A percentile compares a stretch with the other conserved stretches of the same genome.
Evolutionary conservation across 164 flowering plant species (phyloP).

Genomic region (Amborella trichopoda): DNA sequence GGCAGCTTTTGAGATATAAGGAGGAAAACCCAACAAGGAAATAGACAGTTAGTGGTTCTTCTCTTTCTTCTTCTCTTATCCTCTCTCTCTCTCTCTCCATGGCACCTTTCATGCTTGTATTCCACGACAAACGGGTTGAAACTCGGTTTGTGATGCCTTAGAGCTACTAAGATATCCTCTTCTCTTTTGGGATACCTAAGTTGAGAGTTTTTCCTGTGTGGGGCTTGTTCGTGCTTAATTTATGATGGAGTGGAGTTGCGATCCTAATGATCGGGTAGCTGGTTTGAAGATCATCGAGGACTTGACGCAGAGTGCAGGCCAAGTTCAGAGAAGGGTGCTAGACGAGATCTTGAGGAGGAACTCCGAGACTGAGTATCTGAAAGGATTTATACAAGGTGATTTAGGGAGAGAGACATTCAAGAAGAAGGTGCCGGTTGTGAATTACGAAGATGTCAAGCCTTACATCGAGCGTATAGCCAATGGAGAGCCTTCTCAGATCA

Average conservation of each 20-base stretch:
- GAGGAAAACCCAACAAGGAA: too few species aligned
- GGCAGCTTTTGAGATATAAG: too few species aligned
- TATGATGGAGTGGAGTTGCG: slow-evolving; percentile 29
- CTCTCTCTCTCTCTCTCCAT: too few species aligned
- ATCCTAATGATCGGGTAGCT: slow-evolving; percentile 35
- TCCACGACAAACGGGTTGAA: too few species aligned
- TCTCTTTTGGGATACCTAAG: too few species aligned
- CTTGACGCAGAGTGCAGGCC: slow-evolving; percentile 29
- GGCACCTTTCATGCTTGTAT: too few species aligned
- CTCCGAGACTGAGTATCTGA: slow-evolving; percentile 34
- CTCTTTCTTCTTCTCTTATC: too few species aligned
- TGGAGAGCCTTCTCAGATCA: slow-evolving; percentile 43
- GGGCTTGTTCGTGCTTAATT: too few species aligned
- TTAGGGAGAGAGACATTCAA: slow-evolving; percentile 25
- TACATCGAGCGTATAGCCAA: slow-evolving; percentile 48
- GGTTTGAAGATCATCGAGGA: slow-evolving; percentile 35
- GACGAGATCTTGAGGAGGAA: slow-evolving; percentile 33
- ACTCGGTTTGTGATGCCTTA: too few species aligned
- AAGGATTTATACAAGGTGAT: slow-evolving; percentile 21
- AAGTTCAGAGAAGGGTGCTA: slow-evolving; percentile 30
- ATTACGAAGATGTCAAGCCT: slow-evolving; percentile 47
- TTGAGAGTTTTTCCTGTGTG: too few species aligned
- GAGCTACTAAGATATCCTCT: too few species aligned
- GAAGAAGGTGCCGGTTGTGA: slow-evolving; percentile 41
- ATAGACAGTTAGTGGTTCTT: too few species aligned